Base-by-base conservation (phyloP, 2,329 filamentous ascomycete species). In the Aspergillus terreus region DNA sequence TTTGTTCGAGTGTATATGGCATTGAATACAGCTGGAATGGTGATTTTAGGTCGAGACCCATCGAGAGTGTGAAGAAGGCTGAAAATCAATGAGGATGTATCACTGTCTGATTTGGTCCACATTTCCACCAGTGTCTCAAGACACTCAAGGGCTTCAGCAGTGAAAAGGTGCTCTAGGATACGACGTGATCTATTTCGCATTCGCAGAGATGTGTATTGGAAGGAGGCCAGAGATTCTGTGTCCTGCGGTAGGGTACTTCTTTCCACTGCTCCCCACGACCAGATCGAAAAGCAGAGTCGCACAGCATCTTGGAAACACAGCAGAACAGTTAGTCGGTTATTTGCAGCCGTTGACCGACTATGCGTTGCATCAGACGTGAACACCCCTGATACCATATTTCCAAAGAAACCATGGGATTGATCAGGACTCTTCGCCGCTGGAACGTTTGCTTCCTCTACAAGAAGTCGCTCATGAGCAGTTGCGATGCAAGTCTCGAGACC, bases 281-380 rank as follows among this genome's bases (percentile, higher is more conserved):
- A 99, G 47, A 99, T 96, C 11, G 80, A 84, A 67, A 95, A 95
- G 70, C 92, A 96, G 46, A 95, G 88, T 21, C 90, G 84, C 52
- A 97, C 90, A 1, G 92, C 90, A 68, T 99, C 95, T 69, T 97
- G 92, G 67, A 99, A 96, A 10, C 92, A 95, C n/a, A 99, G 78
- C 41, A 96, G 79, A 17, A 99, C 92, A 0, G 94, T 97, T 19
- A 99, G 78, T 43, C 92, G 84, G 62, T 94, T 92, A 64, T 97
- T 99, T 7, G 92, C 91, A n/a, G 89, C 91, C 6, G 86, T 84
- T 53, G 86, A 90, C 45, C 91, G 85, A n/a, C 84, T 81, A 54
- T 92, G 88, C 2, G 82, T 84, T 1, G 82, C 78, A 53, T 96
- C 91, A 1, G 87, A 83, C 35, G 90, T 82, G 66, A 96, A 96